phyloP scores from a whole-genome alignment of 2,329 filamentous ascomycete species.

The Neoascochyta sp. region DNA sequence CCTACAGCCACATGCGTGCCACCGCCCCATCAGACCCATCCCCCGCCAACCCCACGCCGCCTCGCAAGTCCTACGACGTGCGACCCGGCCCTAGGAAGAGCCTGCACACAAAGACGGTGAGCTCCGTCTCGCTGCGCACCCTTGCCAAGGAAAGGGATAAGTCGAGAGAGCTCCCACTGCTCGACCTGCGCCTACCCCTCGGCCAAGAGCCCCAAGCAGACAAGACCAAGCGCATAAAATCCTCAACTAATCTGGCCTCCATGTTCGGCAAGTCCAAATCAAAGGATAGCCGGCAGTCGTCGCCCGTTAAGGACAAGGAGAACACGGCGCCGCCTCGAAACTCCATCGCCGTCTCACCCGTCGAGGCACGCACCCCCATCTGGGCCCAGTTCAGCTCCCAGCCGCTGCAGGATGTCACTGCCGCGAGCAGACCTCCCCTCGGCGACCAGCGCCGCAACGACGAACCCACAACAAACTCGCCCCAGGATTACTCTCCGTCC shows the following conservation, averaged over 20 bases:
- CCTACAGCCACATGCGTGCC: constrained; percentile 37
- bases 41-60: constrained; percentile 26
- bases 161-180: constrained; percentile 28
- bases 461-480: constrained; percentile 58
- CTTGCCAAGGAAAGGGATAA: constrained; percentile 44
- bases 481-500: constrained; percentile 56
- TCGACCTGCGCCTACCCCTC: constrained; percentile 28
- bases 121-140: constrained; percentile 52
- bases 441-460: constrained; percentile 46
- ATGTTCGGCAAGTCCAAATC: constrained; percentile 71
- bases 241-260: constrained; percentile 73
- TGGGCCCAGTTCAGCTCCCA: constrained; percentile 68
- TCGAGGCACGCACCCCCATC: constrained; percentile 61
- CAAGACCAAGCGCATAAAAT: constrained; percentile 70
- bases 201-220: constrained; percentile 25
- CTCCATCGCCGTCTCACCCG: constrained; percentile 36
- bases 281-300: constrained; percentile 54
- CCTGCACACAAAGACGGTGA: constrained; percentile 54
- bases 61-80: constrained; percentile 40
- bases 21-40: too few relatives aligned
- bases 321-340: constrained; percentile 64
- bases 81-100: constrained; percentile 33
- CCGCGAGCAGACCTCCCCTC: constrained; percentile 44
- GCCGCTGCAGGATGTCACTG: constrained; percentile 25
- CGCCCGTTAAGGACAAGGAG: constrained; percentile 63